These are phyloP conservation scores for Eremomyces bilateralis DNA, from an alignment of 495 filamentous ascomycete genomes.

Conservation along the genomic window DNA sequence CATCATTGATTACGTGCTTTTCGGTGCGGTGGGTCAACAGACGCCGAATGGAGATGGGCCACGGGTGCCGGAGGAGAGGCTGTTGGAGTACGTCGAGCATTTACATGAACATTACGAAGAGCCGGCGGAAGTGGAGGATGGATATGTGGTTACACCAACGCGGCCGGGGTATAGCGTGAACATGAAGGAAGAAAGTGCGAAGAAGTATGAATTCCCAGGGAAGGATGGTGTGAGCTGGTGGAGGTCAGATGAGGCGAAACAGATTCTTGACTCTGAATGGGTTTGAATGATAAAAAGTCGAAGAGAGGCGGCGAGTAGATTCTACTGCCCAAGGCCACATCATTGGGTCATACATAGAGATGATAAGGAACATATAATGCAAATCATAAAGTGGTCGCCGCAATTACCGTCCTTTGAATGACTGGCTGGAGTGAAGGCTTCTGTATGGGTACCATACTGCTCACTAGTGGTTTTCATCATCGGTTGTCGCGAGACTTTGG, in stretches of 20 bases:
- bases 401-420: no score
- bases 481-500: no score
- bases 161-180: slow-evolving; percentile 76
- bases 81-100: slow-evolving; percentile 85
- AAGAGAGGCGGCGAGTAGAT: no score
- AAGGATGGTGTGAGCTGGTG: slow-evolving; percentile 64
- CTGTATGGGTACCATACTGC: no score
- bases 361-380: no score
- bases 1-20: slow-evolving; percentile 85
- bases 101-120: slow-evolving; percentile 85
- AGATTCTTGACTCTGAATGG: slow-evolving; percentile 19
- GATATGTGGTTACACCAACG: slow-evolving; percentile 69
- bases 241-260: slow-evolving; percentile 23
- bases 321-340: no score
- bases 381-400: no score
- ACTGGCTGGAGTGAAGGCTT: no score
- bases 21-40: slow-evolving; percentile 58
- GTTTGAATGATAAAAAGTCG: slow-evolving; percentile 9
- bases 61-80: no score
- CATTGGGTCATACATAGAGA: no score
- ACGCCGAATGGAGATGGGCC: no score
- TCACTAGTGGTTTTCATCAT: no score
- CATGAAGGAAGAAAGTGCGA: slow-evolving; percentile 83
- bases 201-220: slow-evolving; percentile 51
- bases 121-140: slow-evolving; percentile 57